Evolutionary conservation across 1,284 basidiomycete genomes (phyloP).

Genomic region (Leccinum huronense): DNA sequence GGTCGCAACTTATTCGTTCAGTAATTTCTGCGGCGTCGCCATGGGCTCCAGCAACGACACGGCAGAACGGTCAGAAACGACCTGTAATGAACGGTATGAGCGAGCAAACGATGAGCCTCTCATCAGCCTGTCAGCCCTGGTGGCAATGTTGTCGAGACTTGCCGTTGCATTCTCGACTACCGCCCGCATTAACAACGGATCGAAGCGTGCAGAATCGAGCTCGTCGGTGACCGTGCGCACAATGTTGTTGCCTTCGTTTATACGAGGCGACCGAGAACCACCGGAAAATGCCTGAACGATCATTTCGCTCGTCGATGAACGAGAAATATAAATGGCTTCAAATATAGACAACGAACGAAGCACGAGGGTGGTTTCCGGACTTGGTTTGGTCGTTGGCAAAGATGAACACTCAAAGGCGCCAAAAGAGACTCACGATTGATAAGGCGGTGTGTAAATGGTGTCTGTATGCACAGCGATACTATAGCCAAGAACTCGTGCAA

Average conservation of each 20-base stretch:
- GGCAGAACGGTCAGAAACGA: slow-evolving; percentile 75
- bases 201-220: slow-evolving; percentile 89
- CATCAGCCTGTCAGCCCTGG: slow-evolving; percentile 69
- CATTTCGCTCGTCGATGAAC: slow-evolving; percentile 70
- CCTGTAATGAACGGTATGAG: slow-evolving; percentile 41
- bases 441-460: slow-evolving; percentile 77
- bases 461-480: slow-evolving; percentile 94
- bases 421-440: slow-evolving; percentile 68
- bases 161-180: slow-evolving; percentile 73
- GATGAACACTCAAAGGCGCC: background rate
- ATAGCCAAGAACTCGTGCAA: slow-evolving; percentile 91
- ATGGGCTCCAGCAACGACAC: slow-evolving; percentile 72
- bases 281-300: slow-evolving; percentile 72
- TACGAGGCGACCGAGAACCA: slow-evolving; percentile 64
- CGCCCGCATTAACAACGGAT: slow-evolving; percentile 75
- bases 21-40: slow-evolving; percentile 72
- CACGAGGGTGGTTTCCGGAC: slow-evolving; percentile 87
- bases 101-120: slow-evolving; percentile 27
- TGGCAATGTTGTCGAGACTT: slow-evolving; percentile 65
- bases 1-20: slow-evolving; percentile 72
- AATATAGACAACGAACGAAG: slow-evolving; percentile 80
- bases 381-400: slow-evolving; percentile 66
- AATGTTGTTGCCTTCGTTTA: slow-evolving; percentile 73
- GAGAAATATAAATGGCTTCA: slow-evolving; percentile 81
- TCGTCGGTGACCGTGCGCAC: slow-evolving; percentile 83